phyloP scores from a whole-genome alignment of 495 filamentous ascomycete genomes.

The Talaromyces nanjingensis region DNA sequence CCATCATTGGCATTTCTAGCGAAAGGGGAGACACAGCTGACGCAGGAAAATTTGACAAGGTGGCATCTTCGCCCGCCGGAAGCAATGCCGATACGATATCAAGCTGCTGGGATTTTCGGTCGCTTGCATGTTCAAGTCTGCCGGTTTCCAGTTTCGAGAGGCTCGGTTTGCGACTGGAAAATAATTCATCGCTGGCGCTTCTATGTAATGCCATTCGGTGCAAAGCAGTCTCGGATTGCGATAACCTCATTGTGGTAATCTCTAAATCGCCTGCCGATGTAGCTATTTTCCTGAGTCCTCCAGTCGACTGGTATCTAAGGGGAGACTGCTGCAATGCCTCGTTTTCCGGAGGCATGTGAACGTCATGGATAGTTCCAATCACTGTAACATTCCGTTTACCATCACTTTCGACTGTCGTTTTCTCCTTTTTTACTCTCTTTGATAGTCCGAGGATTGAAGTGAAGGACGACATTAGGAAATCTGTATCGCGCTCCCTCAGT shows the following conservation, averaged over 20 bases:
- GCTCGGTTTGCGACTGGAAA: not conserved
- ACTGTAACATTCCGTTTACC: not conserved
- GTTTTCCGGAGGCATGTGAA: not conserved
- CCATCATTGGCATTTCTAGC: constrained; percentile 1
- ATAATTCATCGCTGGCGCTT: not conserved
- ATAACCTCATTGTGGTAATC: not conserved
- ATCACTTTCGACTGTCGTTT: not conserved
- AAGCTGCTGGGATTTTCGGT: not conserved
- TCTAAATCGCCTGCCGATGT: not conserved
- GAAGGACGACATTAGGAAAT: not conserved
- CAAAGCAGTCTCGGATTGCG: constrained; percentile 2
- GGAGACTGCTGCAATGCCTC: not conserved
- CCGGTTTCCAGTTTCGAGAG: not conserved
- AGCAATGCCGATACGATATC: not conserved
- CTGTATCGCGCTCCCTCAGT: not conserved
- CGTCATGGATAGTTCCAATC: not conserved
- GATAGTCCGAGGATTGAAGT: not conserved
- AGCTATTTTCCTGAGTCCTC: not conserved
- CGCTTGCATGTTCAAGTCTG: not conserved
- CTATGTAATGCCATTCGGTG: not conserved
- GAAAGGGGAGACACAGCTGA: not conserved
- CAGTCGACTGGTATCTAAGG: not conserved
- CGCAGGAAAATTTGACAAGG: not conserved
- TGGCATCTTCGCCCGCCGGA: not conserved
- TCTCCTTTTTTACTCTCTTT: not conserved